Evolutionary conservation across 345 rosid genomes (phyloP), one percentile per base, ranked within the genome.

Genomic region (Noccaea bulbosa): DNA sequence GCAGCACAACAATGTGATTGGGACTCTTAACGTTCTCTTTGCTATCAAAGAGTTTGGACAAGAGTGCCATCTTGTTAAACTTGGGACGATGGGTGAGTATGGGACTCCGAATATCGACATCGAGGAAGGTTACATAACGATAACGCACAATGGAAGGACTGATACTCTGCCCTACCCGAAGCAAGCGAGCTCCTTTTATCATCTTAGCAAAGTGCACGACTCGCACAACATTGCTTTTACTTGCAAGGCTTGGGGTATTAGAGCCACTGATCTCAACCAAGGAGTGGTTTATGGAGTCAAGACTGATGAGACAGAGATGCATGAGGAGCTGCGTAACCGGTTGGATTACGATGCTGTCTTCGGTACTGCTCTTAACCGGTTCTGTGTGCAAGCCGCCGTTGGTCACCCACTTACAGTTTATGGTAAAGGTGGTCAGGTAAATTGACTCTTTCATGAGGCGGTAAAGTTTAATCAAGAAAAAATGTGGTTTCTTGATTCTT

Each of bases 31-130:
- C 69, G 96, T 91, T 50, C 96, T 94, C 59, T 94, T 94, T 79
- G 95, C 96, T 41, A 91, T 94, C 34, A 94, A 94, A 79, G 99
- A 91, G 86, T 94, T 82, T 73, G 71, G 79, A 60, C 91, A 91
- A 74, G 78, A 91, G 16, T 94, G 99, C 48, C 99, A 94, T 85
- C 82, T 94, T 5, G 97, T 94, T 49, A 91, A 94, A 79, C 92
- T 94, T 1, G 99, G 97, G 56, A 94, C 96, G 9, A 94, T 94
- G 99, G 97, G 99, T 62, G 99, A 94, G 81, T 89, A 91, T 37
- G 99, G 99, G 58, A 94, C 99, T 57, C 99, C 99, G n/a, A 94
- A 94, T 67, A 91, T 94, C 51, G 99, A 94, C 67, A 94, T 94
- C 5, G 99, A 91, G 61, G 99, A 94, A 82, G 99, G 99, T 67